phyloP scores from a whole-genome alignment of 768 basidiomycete genomes.

The Hygrocybe punicea region DNA sequence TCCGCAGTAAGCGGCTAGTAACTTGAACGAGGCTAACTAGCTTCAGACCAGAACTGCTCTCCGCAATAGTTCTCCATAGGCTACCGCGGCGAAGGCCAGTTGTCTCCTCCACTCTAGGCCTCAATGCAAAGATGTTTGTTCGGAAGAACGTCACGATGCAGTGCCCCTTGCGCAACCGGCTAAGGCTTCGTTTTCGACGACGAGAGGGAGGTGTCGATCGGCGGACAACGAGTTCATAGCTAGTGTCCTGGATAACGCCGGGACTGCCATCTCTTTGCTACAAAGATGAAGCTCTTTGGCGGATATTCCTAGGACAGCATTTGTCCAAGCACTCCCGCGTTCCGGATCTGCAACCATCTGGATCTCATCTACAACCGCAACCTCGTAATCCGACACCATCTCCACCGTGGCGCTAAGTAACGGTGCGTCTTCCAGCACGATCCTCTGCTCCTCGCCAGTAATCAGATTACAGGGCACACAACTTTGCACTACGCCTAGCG shows the following conservation, averaged over 20 bases:
- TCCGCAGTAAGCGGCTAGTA: no score
- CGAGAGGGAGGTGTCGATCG: constrained; percentile 86
- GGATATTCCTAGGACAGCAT: constrained; percentile 68
- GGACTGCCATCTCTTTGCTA: constrained; percentile 89
- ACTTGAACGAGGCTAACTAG: no score
- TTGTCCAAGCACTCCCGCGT: constrained; percentile 81
- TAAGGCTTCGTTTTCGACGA: constrained; percentile 61
- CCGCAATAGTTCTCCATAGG: constrained; percentile 86
- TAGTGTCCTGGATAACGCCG: constrained; percentile 72
- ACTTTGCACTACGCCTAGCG: no score
- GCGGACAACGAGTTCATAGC: constrained; percentile 77
- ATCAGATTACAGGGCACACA: constrained; percentile 79
- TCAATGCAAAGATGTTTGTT: constrained; percentile 69
- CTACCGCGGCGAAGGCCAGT: constrained; percentile 84
- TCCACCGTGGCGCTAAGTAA: constrained; percentile 89
- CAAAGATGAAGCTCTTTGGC: constrained; percentile 90
- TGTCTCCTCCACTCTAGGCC: constrained; percentile 61
- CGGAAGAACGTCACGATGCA: constrained; percentile 88
- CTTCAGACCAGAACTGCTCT: no score
- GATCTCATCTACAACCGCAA: constrained; percentile 95
- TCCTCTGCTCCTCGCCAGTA: constrained; percentile 87
- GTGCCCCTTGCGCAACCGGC: constrained; percentile 71
- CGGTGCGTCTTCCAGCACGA: constrained; percentile 54
- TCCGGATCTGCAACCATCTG: constrained; percentile 85
- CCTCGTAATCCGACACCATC: constrained; percentile 73